These are phyloP conservation scores for Rehmannia glutinosa DNA, from an alignment of 257 asterid genomes.

Conservation along the genomic window DNA sequence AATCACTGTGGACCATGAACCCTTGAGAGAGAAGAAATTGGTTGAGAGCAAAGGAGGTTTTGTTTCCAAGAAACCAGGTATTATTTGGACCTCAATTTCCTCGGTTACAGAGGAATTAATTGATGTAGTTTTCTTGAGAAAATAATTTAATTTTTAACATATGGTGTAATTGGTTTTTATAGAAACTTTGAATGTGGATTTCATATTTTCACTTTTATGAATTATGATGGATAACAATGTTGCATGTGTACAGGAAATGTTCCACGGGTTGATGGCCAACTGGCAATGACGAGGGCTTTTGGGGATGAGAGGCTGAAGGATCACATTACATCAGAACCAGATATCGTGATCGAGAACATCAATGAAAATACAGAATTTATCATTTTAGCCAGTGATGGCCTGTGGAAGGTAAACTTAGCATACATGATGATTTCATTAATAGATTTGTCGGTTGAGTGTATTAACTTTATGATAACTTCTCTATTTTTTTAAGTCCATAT, in stretches of 20 bases:
- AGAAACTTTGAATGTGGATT: no score
- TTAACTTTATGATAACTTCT: no score
- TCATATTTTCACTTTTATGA: no score
- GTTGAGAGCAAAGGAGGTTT: conserved; percentile 54
- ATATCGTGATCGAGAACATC: conserved; percentile 13
- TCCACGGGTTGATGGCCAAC: conserved; percentile 46
- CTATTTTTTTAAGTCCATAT: no score
- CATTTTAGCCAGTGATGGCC: conserved; percentile 55
- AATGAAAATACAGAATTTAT: conserved; percentile 20
- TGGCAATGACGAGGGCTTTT: conserved; percentile 57
- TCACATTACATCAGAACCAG: conserved; percentile 45
- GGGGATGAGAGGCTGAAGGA: conserved; percentile 44
- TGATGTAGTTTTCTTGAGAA: no score
- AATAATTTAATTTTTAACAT: no score
- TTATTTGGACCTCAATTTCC: background rate
- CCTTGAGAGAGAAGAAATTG: conserved; percentile 29
- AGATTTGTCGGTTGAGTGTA: no score
- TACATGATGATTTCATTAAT: background rate
- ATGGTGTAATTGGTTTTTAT: no score
- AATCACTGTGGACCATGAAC: conserved; percentile 43
- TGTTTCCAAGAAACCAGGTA: conserved; percentile 31
- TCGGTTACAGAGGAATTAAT: no score
- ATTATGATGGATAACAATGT: background rate
- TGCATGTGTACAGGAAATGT: conserved; percentile 27
- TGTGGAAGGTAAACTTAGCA: conserved; percentile 41